Conservation (phyloP, 345 rosid species). For the Eucalyptus marginata region DNA sequence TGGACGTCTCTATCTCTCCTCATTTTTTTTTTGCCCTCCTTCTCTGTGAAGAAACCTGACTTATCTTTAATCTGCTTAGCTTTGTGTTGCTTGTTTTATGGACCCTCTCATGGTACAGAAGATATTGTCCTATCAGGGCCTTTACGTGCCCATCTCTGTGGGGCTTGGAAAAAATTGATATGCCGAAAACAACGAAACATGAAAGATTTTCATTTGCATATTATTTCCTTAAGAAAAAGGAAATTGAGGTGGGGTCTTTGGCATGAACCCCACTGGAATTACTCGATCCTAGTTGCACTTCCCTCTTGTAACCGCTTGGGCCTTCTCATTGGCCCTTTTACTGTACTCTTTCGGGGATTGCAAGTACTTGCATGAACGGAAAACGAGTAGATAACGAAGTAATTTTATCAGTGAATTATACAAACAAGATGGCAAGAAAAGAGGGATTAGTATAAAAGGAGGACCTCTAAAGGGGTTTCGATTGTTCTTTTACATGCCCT, state of each 20-base stretch:
- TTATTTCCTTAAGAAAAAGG: neutral
- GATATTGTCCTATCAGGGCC: slow-evolving; percentile 50
- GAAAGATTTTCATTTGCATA: neutral
- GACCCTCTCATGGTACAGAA: slow-evolving; percentile 18
- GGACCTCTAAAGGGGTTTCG: neutral
- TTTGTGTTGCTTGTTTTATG: slow-evolving; percentile 3
- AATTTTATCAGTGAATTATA: neutral
- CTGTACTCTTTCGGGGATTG: slow-evolving; percentile 18
- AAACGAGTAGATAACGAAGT: neutral
- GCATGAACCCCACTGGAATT: slow-evolving; percentile 68
- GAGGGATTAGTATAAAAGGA: neutral
- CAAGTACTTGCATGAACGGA: slow-evolving; percentile 11
- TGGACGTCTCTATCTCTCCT: slow-evolving; percentile 28
- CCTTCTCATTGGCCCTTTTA: slow-evolving; percentile 50
- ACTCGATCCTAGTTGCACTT: slow-evolving; percentile 57
- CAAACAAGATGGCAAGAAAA: neutral
- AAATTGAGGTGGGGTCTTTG: slow-evolving; percentile 15
- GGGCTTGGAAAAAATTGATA: slow-evolving; percentile 4
- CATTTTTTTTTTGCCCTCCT: slow-evolving; percentile 20
- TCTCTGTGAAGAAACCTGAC: slow-evolving; percentile 59
- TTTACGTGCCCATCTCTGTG: slow-evolving; percentile 13
- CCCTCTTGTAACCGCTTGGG: slow-evolving; percentile 76
- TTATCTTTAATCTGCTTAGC: neutral
- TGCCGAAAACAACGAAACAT: neutral
- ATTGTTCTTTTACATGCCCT: neutral